Conservation (phyloP, 2,329 filamentous ascomycete genomes). For the Scytalidium sp. region DNA sequence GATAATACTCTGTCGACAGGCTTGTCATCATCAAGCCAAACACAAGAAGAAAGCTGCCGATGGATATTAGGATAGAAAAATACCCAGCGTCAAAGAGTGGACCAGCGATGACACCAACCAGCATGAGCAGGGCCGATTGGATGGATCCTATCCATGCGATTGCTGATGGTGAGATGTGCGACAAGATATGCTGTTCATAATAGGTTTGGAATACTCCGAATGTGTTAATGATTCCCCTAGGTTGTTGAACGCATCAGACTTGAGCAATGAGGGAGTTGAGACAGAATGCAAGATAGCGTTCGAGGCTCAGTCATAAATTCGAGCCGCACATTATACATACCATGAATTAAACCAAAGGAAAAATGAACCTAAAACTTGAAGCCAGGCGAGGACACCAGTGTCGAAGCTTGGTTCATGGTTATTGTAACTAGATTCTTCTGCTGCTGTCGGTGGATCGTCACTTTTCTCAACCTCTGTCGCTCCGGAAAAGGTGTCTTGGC, state of each 20-base stretch:
- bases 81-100: conserved; percentile 46
- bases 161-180: conserved; percentile 32
- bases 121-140: conserved; percentile 42
- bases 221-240: conserved; percentile 36
- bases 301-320: too few relatives aligned
- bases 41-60: conserved; percentile 39
- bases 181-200: conserved; percentile 40
- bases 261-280: neutral
- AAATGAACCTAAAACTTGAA: conserved; percentile 49
- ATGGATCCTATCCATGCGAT: conserved; percentile 48
- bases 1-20: conserved; percentile 37
- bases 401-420: neutral
- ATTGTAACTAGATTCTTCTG: neutral
- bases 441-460: neutral
- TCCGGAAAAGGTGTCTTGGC: neutral
- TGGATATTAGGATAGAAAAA: conserved; percentile 34
- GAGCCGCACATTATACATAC: too few relatives aligned
- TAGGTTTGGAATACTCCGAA: conserved; percentile 55
- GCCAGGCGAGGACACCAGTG: conserved; percentile 40
- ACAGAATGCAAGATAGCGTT: neutral
- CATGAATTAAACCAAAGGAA: conserved; percentile 56
- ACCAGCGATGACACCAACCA: conserved; percentile 40
- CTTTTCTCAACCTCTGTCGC: neutral
- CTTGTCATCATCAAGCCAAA: conserved; percentile 44
- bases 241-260: neutral